Evolutionary conservation across 2,329 filamentous ascomycete genomes (phyloP).

Genomic region (Ophiostoma piceae): DNA sequence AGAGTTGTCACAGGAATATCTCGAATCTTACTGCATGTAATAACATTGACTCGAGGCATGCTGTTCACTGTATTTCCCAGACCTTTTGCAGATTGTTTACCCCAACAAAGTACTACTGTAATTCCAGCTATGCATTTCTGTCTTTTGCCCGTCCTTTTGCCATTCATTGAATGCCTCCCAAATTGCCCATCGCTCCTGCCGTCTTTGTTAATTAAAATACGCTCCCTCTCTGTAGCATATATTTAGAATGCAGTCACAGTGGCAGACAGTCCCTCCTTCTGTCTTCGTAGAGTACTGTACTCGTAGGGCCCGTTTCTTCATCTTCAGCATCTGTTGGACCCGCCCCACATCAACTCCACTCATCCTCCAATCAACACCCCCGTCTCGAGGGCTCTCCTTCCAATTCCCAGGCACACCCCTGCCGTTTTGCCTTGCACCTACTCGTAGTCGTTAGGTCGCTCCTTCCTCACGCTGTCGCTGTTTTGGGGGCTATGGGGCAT

Average conservation of each 20-base stretch:
- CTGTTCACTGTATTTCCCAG: background rate
- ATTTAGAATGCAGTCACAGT: background rate
- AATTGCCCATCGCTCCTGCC: slow-evolving; percentile 6
- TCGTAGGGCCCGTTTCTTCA: slow-evolving; percentile 16
- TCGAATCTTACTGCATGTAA: background rate
- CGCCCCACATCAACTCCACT: slow-evolving; percentile 22
- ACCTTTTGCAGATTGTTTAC: slow-evolving; percentile 11
- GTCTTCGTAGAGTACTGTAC: no score
- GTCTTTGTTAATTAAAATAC: background rate
- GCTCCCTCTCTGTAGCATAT: background rate
- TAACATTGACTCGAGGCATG: background rate
- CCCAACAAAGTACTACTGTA: background rate
- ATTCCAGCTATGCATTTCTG: background rate
- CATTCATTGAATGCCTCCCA: background rate
- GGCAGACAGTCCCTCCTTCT: background rate
- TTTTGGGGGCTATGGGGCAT: slow-evolving; percentile 1
- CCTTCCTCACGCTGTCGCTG: background rate
- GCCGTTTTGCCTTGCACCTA: slow-evolving; percentile 17
- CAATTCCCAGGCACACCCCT: slow-evolving; percentile 27
- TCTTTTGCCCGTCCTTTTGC: background rate
- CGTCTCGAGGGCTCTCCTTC: slow-evolving; percentile 16
- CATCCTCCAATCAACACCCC: slow-evolving; percentile 25
- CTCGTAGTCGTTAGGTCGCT: background rate
- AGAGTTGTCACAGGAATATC: background rate
- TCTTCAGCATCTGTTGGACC: background rate